Conservation (phyloP, 495 filamentous ascomycete genomes). For the Penicillium odoratum region DNA sequence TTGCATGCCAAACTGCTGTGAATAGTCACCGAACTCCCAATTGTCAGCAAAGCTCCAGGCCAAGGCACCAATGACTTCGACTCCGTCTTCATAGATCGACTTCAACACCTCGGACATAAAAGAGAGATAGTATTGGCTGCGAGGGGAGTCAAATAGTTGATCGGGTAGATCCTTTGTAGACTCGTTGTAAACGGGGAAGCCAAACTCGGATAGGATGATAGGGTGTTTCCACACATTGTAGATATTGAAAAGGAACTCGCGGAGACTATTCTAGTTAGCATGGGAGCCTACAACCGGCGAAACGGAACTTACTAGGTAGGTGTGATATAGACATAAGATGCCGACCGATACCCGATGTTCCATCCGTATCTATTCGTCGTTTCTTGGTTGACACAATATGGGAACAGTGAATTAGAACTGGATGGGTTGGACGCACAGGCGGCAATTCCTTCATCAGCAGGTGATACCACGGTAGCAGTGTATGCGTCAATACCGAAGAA, state of each 20-base stretch:
- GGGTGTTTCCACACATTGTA: slow-evolving; percentile 44
- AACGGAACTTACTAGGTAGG: slow-evolving; percentile 30
- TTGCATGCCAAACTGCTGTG: slow-evolving; percentile 44
- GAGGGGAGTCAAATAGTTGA: slow-evolving; percentile 40
- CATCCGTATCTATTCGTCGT: slow-evolving; percentile 37
- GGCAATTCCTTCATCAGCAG: slow-evolving; percentile 34
- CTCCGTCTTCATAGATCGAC: slow-evolving; percentile 44
- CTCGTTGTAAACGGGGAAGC: slow-evolving; percentile 39
- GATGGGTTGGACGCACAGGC: slow-evolving; percentile 33
- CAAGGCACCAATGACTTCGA: slow-evolving; percentile 45
- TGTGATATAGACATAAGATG: slow-evolving; percentile 41
- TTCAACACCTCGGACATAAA: slow-evolving; percentile 47
- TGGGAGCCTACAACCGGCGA: not conserved
- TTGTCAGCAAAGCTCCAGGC: slow-evolving; percentile 49
- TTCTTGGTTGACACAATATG: slow-evolving; percentile 41
- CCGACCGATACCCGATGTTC: slow-evolving; percentile 42
- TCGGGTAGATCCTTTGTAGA: slow-evolving; percentile 29
- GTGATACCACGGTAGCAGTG: slow-evolving; percentile 41
- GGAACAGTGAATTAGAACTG: slow-evolving; percentile 31
- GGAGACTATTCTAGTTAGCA: slow-evolving; percentile 21
- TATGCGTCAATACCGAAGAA: slow-evolving; percentile 51
- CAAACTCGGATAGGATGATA: slow-evolving; percentile 42
- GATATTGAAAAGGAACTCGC: slow-evolving; percentile 41
- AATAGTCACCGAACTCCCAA: slow-evolving; percentile 47
- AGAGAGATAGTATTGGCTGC: slow-evolving; percentile 41